Base-by-base conservation (phyloP, 148 eudicot genomes). In the Chenopodium suecicum region DNA sequence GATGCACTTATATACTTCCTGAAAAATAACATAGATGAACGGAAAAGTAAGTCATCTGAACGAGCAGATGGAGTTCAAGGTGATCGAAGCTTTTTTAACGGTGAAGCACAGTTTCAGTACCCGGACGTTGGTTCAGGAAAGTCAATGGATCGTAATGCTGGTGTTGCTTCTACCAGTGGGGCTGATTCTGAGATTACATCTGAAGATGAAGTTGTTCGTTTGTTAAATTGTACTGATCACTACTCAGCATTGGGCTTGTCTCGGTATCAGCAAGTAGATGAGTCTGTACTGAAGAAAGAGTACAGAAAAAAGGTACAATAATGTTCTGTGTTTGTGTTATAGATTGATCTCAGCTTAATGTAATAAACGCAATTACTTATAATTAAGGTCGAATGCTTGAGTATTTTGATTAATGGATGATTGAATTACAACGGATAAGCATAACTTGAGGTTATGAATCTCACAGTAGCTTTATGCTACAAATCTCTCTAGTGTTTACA, bases 161-260 rank as follows among this genome's bases (percentile, higher is more conserved):
- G 94, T 50, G 75, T 86, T 74, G 89, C 99, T 74, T 95, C 99
- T 70, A 93, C 98, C 25, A 95, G 99, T 78, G 95, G 94, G 81
- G 80, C 84, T 86, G 98, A 93, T 87, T 85, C 90, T 78, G 98
- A 94, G 82, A 76, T 88, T 79, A 88, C 98, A 54, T 91, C 99
- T 74, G 99, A 97, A 90, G 97, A 92, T 82, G 99, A 97, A 90
- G 88, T 97, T 85, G 88, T 90, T 83, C 87, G 99, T 54, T 89
- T 97, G 88, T 87, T 97, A 68, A 97, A 91, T 80, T 91, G 94
- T 75, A 79, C 90, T 78, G 99, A 96, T 92, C 98, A 96, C 89
- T 96, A 96, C 90, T 90, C 95, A 9, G 98, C 92, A 29, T 84
- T 96, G 89, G 99, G 99, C 69, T 87, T 96, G 80, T 77, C 95